Conservation (phyloP, 179 eudicot genomes). For the Gypsophila paniculata region DNA sequence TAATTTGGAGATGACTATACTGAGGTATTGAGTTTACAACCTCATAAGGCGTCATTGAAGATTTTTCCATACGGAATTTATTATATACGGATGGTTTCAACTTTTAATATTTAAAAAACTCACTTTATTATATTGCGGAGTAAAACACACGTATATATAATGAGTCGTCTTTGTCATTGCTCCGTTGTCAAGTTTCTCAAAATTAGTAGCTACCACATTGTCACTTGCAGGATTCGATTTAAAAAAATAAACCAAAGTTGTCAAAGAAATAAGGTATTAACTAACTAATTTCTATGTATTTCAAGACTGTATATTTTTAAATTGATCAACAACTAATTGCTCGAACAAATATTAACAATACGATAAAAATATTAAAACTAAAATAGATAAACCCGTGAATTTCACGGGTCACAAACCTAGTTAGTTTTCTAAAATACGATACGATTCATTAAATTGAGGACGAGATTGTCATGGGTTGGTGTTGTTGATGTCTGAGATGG, state of each 20-base stretch:
- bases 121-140: not conserved
- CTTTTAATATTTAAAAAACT: no score
- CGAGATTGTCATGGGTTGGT: no score
- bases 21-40: not conserved
- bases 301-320: not conserved
- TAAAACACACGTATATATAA: not conserved
- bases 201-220: not conserved
- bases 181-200: not conserved
- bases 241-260: not conserved
- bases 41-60: not conserved
- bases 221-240: not conserved
- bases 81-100: not conserved
- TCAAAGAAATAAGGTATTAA: not conserved
- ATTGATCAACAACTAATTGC: not conserved
- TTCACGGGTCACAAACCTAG: no score
- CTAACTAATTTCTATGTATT: not conserved
- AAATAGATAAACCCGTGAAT: no score
- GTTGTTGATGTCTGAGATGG: no score
- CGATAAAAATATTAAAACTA: not conserved
- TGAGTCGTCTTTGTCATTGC: not conserved
- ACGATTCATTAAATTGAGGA: no score
- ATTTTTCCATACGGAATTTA: not conserved
- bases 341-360: not conserved
- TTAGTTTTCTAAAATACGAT: no score
- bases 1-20: no score